Evolutionary conservation across 768 basidiomycete genomes (phyloP).

Genomic region (Mycena vitilis): DNA sequence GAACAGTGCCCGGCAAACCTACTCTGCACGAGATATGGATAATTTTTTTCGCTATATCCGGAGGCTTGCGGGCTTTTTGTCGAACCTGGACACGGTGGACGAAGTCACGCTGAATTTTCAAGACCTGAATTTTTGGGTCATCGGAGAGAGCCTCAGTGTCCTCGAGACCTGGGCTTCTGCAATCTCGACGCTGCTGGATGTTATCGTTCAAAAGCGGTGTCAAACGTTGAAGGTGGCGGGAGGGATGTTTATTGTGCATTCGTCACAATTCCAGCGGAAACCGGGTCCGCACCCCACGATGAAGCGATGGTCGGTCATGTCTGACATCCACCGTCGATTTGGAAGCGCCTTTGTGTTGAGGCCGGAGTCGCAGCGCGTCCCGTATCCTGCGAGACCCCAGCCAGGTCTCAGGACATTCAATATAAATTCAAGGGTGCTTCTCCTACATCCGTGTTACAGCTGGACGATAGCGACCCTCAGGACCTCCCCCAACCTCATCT

Average conservation of each 20-base stretch:
- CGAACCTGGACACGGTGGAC: conserved; percentile 20
- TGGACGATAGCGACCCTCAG: conserved; percentile 28
- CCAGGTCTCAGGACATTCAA: conserved; percentile 16
- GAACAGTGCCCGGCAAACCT: conserved; percentile 21
- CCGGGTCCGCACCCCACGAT: neutral
- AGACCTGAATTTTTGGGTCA: conserved; percentile 29
- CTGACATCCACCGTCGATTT: conserved; percentile 18
- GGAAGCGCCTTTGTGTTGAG: conserved; percentile 10
- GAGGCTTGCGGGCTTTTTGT: conserved; percentile 25
- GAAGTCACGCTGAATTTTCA: conserved; percentile 30
- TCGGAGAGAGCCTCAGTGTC: conserved; percentile 15
- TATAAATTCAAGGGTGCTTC: conserved; percentile 29
- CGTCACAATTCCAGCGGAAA: conserved; percentile 22
- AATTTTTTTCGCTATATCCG: conserved; percentile 17
- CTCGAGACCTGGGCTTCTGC: conserved; percentile 19
- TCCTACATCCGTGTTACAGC: conserved; percentile 23
- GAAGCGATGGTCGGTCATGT: conserved; percentile 2
- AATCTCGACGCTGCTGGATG: conserved; percentile 22
- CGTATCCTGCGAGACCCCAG: neutral
- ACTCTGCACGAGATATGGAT: conserved; percentile 12
- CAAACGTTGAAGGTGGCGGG: conserved; percentile 20
- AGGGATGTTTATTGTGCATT: conserved; percentile 32
- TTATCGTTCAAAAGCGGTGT: conserved; percentile 18
- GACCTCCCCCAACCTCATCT: conserved; percentile 20
- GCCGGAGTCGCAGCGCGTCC: neutral